These are phyloP conservation scores for Komagataea norvegica DNA, from an alignment of 1,139 yeast genomes.

Conservation along the genomic window DNA sequence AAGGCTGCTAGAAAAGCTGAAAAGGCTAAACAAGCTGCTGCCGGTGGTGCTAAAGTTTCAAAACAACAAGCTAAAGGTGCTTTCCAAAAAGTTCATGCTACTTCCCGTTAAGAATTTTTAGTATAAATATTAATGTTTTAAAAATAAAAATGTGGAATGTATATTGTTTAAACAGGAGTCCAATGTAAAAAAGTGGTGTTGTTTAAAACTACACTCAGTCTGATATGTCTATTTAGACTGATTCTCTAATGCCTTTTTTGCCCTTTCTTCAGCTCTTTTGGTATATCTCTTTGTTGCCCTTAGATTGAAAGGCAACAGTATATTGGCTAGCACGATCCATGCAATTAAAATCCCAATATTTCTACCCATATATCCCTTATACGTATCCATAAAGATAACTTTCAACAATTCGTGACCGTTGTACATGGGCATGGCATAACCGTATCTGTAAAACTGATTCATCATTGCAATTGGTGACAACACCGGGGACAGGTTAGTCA, in stretches of 20 bases:
- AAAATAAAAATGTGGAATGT: conserved; percentile 12
- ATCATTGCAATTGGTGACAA: conserved; percentile 44
- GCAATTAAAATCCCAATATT: conserved; percentile 43
- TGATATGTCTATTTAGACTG: too few species aligned
- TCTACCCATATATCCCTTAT: conserved; percentile 44
- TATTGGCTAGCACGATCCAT: conserved; percentile 42
- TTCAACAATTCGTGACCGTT: conserved; percentile 45
- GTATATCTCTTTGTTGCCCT: conserved; percentile 24
- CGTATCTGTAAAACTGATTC: conserved; percentile 43
- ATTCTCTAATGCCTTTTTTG: conserved; percentile 24
- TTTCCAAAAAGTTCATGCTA: conserved; percentile 93
- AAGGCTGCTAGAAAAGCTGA: conserved; percentile 95
- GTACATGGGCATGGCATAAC: conserved; percentile 49
- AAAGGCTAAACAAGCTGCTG: conserved; percentile 80
- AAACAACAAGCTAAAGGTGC: conserved; percentile 92
- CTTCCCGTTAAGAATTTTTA: conserved; percentile 70
- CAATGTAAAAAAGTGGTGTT: not conserved
- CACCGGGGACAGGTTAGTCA: conserved; percentile 44
- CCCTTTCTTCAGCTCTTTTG: conserved; percentile 19
- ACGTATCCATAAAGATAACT: conserved; percentile 41
- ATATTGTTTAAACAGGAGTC: conserved; percentile 7
- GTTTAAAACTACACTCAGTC: too few species aligned
- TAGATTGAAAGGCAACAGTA: conserved; percentile 38
- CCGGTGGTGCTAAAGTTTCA: conserved; percentile 64
- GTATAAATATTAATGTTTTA: conserved; percentile 3